A percentile compares a stretch with the other conserved stretches of the same genome.
Evolutionary conservation across 192 early-diverging fungal species (phyloP).

Genomic region (Chytriomyces sp.): DNA sequence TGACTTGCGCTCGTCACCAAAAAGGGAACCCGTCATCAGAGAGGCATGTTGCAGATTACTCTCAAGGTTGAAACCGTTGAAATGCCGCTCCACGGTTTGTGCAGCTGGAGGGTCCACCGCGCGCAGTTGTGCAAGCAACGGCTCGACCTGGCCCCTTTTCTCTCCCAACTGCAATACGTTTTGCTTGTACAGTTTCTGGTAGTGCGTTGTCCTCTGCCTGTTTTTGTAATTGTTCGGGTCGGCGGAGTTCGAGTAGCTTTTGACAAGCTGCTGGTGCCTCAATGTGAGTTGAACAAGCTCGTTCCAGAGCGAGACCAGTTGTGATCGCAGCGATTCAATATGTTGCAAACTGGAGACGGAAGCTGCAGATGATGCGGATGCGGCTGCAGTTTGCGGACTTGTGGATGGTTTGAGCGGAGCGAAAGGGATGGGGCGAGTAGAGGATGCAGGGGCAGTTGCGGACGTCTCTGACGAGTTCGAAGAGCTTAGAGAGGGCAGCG

Average conservation of each 20-base stretch:
- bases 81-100: neutral
- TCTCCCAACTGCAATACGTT: neutral
- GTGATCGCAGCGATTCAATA: neutral
- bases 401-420: neutral
- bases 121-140: neutral
- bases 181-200: neutral
- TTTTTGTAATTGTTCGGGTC: neutral
- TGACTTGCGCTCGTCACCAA: neutral
- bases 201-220: slow-evolving; percentile 3
- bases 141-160: neutral
- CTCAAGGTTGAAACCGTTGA: neutral
- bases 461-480: no score
- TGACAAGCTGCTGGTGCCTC: neutral
- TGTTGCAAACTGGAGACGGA: neutral
- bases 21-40: neutral
- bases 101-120: neutral
- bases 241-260: neutral
- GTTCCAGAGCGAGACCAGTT: neutral
- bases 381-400: neutral
- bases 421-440: neutral
- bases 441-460: neutral
- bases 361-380: neutral
- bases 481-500: neutral
- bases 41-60: neutral
- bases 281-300: neutral